Conservation (phyloP, 2,329 filamentous ascomycete species). For the Cadophora sp. region DNA sequence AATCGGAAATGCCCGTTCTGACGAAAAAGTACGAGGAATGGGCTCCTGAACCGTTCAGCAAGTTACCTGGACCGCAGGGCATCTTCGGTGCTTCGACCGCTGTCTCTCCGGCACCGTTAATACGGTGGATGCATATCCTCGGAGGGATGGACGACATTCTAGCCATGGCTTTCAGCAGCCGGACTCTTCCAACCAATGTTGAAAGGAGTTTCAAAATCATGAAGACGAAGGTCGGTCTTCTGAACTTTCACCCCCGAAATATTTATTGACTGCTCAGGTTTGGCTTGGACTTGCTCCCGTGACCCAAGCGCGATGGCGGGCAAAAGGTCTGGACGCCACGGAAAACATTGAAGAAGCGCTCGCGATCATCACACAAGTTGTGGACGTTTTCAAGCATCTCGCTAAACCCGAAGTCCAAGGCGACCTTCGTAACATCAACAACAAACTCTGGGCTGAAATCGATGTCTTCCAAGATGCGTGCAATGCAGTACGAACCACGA, state of each 20-base stretch:
- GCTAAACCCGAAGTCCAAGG: constrained; percentile 33
- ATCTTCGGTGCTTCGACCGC: constrained; percentile 23
- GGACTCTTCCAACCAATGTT: constrained; percentile 11
- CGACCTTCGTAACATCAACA: constrained; percentile 29
- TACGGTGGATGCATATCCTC: constrained; percentile 29
- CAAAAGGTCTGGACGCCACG: constrained; percentile 33
- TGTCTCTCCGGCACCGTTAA: constrained; percentile 27
- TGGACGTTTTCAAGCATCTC: constrained; percentile 35
- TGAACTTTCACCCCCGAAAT: not conserved
- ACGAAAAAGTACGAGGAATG: constrained; percentile 31
- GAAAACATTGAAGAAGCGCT: constrained; percentile 39
- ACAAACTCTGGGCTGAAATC: constrained; percentile 34
- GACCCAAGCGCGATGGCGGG: constrained; percentile 32
- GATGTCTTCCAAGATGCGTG: constrained; percentile 37
- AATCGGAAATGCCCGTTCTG: constrained; percentile 23
- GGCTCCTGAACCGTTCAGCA: constrained; percentile 33
- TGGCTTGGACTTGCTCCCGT: constrained; percentile 36
- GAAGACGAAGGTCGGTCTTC: constrained; percentile 28
- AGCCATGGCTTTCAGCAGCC: constrained; percentile 10
- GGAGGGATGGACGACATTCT: constrained; percentile 29
- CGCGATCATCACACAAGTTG: constrained; percentile 31
- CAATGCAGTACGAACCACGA: constrained; percentile 21
- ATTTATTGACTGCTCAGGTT: constrained; percentile 27
- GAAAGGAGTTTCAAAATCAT: constrained; percentile 32
- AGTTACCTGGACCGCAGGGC: constrained; percentile 26